Base-by-base conservation (phyloP, 805 yeast species). In the Candida loeiensis region DNA sequence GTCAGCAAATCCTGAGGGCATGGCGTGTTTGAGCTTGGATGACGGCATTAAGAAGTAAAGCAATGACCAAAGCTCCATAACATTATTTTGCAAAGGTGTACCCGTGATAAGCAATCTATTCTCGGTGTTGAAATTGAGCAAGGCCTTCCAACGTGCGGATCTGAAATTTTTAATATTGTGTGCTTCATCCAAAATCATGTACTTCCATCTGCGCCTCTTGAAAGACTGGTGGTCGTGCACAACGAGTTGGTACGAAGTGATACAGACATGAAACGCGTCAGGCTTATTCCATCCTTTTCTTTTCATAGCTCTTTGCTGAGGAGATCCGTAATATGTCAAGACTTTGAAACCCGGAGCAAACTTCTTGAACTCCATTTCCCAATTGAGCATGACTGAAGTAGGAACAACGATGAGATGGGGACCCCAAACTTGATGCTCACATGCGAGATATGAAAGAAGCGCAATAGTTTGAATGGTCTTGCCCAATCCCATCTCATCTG, bases 361-460 rank as follows among this genome's bases (percentile, higher is more conserved):
- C 53, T 95, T 79, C 55, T 95, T 93, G 65, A 93, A 90, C 56
- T 93, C 99, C 97, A 95, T 91, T 60, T 93, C 99, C 99, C 99
- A 93, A 56, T 93, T 93, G 39, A 93, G 76, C 81, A 93, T 81
- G 6, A 93, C 99, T 12, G 96, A 87, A 0, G 99, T 93, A 3
- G 99, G 99, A 4, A 93, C 99, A 44, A 93, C 82, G 63, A 93
- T 90, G 40, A 93, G 68, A 67, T 93, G 99, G 0, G 99, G 99
- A 0, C 99, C 99, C 99, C 99, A 93, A 13, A 83, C 77, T 44
- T 86, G 85, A 54, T 90, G 90, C 52, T 84, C 95, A 53, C 96
- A 88, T 0, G 99, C 99, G 38, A 93, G 67, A 58, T 90, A 90
- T 0, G 95, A 73, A 14, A 93, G 64, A 30, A 93, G 63, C 0